Percentiles rank a stretch among this genome's conserved stretches.
These are phyloP conservation scores for Lasiosphaeria hispida DNA, from an alignment of 495 filamentous ascomycete genomes.

Conservation along the genomic window DNA sequence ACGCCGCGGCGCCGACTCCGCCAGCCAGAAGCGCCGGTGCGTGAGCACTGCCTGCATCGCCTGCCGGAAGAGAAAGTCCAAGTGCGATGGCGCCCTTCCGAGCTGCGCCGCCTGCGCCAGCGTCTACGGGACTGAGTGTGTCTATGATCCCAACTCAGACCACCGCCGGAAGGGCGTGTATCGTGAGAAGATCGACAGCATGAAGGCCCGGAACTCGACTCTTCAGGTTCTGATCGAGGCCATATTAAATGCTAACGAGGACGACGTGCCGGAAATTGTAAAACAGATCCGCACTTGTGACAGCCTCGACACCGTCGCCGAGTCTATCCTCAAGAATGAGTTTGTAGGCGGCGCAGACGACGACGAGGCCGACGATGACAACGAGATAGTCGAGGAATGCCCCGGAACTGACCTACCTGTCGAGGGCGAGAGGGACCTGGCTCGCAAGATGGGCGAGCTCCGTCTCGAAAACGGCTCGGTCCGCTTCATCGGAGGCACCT, in stretches of 20 bases:
- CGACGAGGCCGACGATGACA: constrained; percentile 25
- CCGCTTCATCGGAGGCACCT: constrained; percentile 92
- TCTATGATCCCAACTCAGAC: constrained; percentile 95
- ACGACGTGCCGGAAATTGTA: constrained; percentile 77
- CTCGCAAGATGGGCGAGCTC: constrained; percentile 90
- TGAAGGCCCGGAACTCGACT: constrained; percentile 83
- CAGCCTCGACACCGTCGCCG: constrained; percentile 84
- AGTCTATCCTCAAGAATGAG: constrained; percentile 59
- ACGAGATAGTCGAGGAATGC: constrained; percentile 34
- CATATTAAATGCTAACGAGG: constrained; percentile 82
- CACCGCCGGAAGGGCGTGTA: constrained; percentile 96
- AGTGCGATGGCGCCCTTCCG: constrained; percentile 92
- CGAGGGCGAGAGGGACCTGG: constrained; percentile 80
- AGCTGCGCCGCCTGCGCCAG: constrained; percentile 93
- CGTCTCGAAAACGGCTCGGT: constrained; percentile 84
- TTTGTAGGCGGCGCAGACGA: constrained; percentile 45
- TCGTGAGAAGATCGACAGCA: constrained; percentile 86
- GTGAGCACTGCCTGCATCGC: constrained; percentile 93
- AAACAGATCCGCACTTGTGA: constrained; percentile 88
- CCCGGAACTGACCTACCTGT: constrained; percentile 43
- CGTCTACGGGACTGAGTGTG: constrained; percentile 88
- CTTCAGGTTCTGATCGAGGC: constrained; percentile 90
- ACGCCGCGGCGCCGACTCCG: constrained; percentile 46
- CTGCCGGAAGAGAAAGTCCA: constrained; percentile 85
- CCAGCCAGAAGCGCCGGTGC: constrained; percentile 74